Evolutionary conservation across 305 asterid genomes (phyloP), one percentile per base, ranked within the genome.

Genomic region (Plantago coronopus): DNA sequence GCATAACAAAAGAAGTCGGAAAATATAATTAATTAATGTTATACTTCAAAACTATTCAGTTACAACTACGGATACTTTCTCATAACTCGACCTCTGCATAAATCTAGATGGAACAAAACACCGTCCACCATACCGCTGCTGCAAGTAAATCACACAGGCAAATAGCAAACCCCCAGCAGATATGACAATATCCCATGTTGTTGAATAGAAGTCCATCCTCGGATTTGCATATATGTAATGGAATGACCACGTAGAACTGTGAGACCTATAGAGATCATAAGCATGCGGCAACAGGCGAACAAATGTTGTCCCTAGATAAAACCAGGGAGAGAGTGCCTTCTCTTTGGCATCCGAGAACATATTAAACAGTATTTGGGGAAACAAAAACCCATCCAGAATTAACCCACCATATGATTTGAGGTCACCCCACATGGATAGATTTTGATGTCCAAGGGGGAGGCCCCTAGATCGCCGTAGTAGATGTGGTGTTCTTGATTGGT

Each of bases 331-430:
- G 29, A 91, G 96, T 44, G 89, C 83, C 75, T 61, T 81, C 75
- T 72, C 88, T 48, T 57, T 81, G 46, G 84, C 65, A 65, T 77
- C 82, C 7, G 72, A 67, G 71, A 84, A 83, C 17, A 85, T 13
- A 67, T 84, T 89, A 81, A 91, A 89, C 38, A 89, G 77, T 55
- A 84, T 74, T 56, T 91, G 97, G 29, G 98, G 98, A 65, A 91
- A 78, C 63, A 91, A 69, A 73, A 86, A 83, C 11, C 97, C 89
- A 51, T 91, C 98, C 69, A 75, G 75, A 50, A 85, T 73, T 74
- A 91, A 65, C 29, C 95, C 97, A 1, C 74, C 91, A 45, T 80
- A 91, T 13, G 94, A 78, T 79, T 86, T 89, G 18, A 91, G 75
- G 69, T 71, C 80, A 20, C 89, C 85, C 97, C 95, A 91, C 38